phyloP scores from a whole-genome alignment of 1,139 yeast genomes.

The Saccharomyces uvarum region DNA sequence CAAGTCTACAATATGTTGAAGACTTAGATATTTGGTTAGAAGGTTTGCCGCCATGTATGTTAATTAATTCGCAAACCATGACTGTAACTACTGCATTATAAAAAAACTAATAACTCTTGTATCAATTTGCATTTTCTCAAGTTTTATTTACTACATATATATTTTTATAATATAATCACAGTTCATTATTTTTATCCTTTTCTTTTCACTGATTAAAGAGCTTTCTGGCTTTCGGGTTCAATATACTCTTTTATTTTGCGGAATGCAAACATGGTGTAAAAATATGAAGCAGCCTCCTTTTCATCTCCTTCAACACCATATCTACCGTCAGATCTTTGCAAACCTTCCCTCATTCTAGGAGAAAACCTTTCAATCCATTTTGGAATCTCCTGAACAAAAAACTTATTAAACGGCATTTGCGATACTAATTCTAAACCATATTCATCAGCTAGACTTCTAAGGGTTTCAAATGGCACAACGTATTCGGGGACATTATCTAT shows the following conservation, averaged over 20 bases:
- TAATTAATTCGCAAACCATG: conserved; percentile 84
- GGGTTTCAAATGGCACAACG: conserved; percentile 90
- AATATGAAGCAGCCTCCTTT: conserved; percentile 71
- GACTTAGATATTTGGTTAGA: conserved; percentile 75
- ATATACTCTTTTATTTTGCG: conserved; percentile 28
- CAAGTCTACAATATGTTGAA: conserved; percentile 65
- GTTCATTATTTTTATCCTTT: background rate
- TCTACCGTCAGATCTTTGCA: conserved; percentile 66
- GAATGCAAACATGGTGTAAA: conserved; percentile 32
- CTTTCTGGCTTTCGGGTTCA: conserved; percentile 6
- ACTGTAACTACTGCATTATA: conserved; percentile 88
- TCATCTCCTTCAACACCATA: conserved; percentile 87
- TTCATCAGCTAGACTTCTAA: conserved; percentile 76
- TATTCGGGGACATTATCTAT: conserved; percentile 95
- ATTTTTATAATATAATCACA: background rate
- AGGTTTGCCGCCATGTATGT: conserved; percentile 69
- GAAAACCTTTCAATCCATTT: conserved; percentile 52
- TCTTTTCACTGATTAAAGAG: background rate
- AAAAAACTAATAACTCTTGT: background rate
- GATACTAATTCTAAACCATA: conserved; percentile 66
- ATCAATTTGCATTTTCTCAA: background rate
- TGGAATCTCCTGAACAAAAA: conserved; percentile 75
- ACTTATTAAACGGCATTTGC: conserved; percentile 72
- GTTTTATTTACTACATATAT: background rate
- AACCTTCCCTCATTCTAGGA: conserved; percentile 60